Conservation (phyloP, 192 early-diverging fungal genomes). For the Endogone sp. region DNA sequence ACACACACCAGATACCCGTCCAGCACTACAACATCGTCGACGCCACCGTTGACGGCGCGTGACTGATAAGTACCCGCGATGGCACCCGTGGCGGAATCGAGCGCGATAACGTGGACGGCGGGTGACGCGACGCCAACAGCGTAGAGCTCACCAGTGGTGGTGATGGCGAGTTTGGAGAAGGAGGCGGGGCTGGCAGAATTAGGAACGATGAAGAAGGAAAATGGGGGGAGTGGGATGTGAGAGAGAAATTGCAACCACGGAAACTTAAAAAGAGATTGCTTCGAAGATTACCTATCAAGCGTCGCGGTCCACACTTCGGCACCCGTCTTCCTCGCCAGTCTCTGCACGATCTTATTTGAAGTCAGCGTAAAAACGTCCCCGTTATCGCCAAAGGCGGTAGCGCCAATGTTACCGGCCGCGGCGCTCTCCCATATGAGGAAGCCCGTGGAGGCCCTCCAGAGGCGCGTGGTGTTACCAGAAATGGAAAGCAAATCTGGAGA, state of each 20-base stretch:
- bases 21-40: conserved; percentile 27
- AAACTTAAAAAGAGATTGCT: too few species aligned
- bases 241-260: not conserved
- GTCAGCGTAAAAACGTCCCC: not conserved
- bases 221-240: not conserved
- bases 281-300: not conserved
- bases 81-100: conserved; percentile 27
- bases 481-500: conserved; percentile 23
- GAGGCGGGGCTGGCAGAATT: not conserved
- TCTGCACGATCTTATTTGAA: not conserved
- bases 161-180: conserved; percentile 34
- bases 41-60: conserved; percentile 24
- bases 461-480: conserved; percentile 18
- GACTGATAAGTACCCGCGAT: conserved; percentile 6
- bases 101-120: conserved; percentile 42
- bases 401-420: not conserved
- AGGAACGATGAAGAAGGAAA: not conserved
- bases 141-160: conserved; percentile 29
- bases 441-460: conserved; percentile 34
- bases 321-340: not conserved
- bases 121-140: conserved; percentile 40
- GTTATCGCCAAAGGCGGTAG: not conserved
- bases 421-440: conserved; percentile 24
- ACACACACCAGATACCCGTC: conserved; percentile 8
- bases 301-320: not conserved